Base-by-base conservation (phyloP, 2,329 filamentous ascomycete species). In the Exophiala sp. region DNA sequence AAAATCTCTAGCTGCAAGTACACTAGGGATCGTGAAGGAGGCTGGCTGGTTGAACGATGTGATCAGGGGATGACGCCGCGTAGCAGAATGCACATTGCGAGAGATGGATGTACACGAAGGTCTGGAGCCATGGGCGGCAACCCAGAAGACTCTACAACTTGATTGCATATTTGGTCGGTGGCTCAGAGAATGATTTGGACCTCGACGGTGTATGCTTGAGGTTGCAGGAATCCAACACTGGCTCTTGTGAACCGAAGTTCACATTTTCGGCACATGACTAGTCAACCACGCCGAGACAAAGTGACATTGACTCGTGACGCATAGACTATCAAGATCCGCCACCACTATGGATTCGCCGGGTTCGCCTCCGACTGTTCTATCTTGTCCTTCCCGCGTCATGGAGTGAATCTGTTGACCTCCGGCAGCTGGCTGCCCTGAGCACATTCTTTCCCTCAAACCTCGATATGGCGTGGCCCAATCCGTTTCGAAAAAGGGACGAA, bases 381-480 rank as follows among this genome's bases (percentile, higher is more conserved):
- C n/a, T 9, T 16, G 11, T 19, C 29, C 11, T 32, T 10, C 27
- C 16, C 30, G 21, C 16, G 16, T n/a, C 2, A 29, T 48, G 18
- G 18, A 44, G 35, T 41, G 22, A 19, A n/a, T 22, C 40, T 24
- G 11, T 40, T 21, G 4, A 18, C n/a, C 40, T 21, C 9, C 14
- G 21, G 37, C 45, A 37, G 46, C 14, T 43, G 29, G 39, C 40
- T 24, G 40, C 39, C 30, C n/a, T 37, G 11, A 43, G 30, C 3
- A 16, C 2, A 0, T 10, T 6, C 8, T 10, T 27, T 23, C n/a
- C 10, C 21, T n/a, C 10, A 10, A 21, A 19, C 8, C 9, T 14
- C 32, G 50, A 21, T 1, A 65, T 64, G 62, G 56, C 60, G 16
- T 61, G 57, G 58, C 60, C 61, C 22, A 64, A 65, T 43, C 64